Conservation (phyloP, 73 alveolate genomes). For the Paramecium sonneborni region DNA sequence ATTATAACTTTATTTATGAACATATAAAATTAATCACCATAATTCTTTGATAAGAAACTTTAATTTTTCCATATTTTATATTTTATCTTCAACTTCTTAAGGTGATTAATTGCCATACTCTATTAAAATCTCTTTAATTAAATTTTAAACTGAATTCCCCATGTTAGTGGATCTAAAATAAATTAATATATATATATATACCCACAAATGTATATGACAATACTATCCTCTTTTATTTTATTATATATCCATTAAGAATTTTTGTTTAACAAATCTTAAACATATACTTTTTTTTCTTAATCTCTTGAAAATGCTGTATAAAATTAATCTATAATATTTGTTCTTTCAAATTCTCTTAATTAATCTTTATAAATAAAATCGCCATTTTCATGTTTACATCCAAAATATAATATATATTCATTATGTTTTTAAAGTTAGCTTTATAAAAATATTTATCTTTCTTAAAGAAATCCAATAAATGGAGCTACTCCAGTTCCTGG, state of each 20-base stretch:
- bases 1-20: background rate
- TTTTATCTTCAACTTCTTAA: constrained; percentile 47
- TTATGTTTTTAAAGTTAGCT: constrained; percentile 23
- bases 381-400: constrained; percentile 81
- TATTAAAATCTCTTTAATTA: constrained; percentile 52
- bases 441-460: constrained; percentile 70
- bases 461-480: constrained; percentile 90
- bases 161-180: constrained; percentile 65
- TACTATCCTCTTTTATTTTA: constrained; percentile 43
- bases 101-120: constrained; percentile 46
- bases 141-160: constrained; percentile 76
- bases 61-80: constrained; percentile 69
- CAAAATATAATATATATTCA: constrained; percentile 84
- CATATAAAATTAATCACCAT: constrained; percentile 68
- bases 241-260: constrained; percentile 51
- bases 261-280: constrained; percentile 80
- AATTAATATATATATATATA: background rate
- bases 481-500: constrained; percentile 98
- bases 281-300: constrained; percentile 81
- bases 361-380: constrained; percentile 90
- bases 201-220: constrained; percentile 78
- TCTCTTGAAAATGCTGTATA: constrained; percentile 91
- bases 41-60: constrained; percentile 78
- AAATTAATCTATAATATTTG: constrained; percentile 73
- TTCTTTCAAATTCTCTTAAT: constrained; percentile 71